phyloP scores from a whole-genome alignment of 2,329 filamentous ascomycete genomes.

The Neocatenulostroma microsporum region DNA sequence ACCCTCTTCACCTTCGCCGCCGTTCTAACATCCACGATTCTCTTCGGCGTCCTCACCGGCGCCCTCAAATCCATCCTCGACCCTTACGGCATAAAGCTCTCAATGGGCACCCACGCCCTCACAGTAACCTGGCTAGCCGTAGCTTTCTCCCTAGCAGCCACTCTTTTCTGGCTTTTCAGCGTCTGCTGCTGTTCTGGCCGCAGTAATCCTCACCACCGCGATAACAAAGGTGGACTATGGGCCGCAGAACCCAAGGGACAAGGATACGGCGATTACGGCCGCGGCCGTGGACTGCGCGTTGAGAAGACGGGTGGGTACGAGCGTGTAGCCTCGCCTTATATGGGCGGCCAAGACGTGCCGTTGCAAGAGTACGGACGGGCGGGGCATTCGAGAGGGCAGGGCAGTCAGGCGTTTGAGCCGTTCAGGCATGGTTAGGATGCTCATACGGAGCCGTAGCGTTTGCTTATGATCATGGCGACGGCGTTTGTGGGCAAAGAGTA shows the following conservation, averaged over 20 bases:
- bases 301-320: constrained; percentile 58
- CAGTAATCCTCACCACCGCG: constrained; percentile 40
- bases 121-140: constrained; percentile 70
- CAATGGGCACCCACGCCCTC: constrained; percentile 63
- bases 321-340: constrained; percentile 41
- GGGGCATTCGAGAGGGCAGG: constrained; percentile 17
- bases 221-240: constrained; percentile 32
- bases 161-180: constrained; percentile 85
- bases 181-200: constrained; percentile 83
- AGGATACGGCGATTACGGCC: constrained; percentile 17
- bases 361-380: constrained; percentile 18
- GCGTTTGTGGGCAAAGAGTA: neutral
- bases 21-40: constrained; percentile 65
- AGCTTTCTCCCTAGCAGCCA: constrained; percentile 65
- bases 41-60: constrained; percentile 62
- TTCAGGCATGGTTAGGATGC: constrained; percentile 26
- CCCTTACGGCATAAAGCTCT: constrained; percentile 61
- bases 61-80: constrained; percentile 60
- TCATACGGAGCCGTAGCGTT: neutral
- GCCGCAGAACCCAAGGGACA: constrained; percentile 24
- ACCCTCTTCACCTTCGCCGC: constrained; percentile 55
- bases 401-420: constrained; percentile 34
- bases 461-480: neutral
- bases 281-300: constrained; percentile 36
- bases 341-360: constrained; percentile 25